Evolutionary conservation across 2,329 filamentous ascomycete species (phyloP).

Genomic region (Phymatotrichopsis omnivora): DNA sequence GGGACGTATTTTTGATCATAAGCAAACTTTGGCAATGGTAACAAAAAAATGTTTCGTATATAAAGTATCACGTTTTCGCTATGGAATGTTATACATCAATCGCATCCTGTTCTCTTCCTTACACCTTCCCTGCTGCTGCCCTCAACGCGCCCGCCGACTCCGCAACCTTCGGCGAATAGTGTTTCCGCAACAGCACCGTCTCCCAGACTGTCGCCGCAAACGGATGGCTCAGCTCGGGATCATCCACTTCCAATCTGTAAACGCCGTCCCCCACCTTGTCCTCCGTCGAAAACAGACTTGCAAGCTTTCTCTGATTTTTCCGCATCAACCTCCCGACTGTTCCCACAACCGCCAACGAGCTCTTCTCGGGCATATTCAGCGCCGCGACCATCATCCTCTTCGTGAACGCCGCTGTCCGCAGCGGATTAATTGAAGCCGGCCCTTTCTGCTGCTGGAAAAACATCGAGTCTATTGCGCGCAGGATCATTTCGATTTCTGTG

Average conservation of each 20-base stretch:
- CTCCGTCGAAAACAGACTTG: conserved; percentile 85
- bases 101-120: too few species aligned
- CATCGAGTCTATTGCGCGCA: conserved; percentile 73
- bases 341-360: conserved; percentile 65
- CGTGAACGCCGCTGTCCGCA: conserved; percentile 75
- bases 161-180: conserved; percentile 78
- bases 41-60: too few species aligned
- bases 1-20: not conserved
- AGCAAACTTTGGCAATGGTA: too few species aligned
- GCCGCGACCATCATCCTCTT: conserved; percentile 79
- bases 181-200: conserved; percentile 70
- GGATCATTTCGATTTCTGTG: conserved; percentile 83
- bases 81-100: too few species aligned
- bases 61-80: too few species aligned
- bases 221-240: conserved; percentile 78
- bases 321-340: conserved; percentile 69
- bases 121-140: too few species aligned
- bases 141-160: conserved; percentile 59
- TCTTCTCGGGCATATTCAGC: conserved; percentile 85
- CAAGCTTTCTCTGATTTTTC: conserved; percentile 71
- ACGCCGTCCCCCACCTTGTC: conserved; percentile 84
- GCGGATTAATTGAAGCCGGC: conserved; percentile 40
- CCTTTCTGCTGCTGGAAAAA: conserved; percentile 44
- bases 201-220: conserved; percentile 91
- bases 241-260: conserved; percentile 62